Conservation (phyloP, 2,329 filamentous ascomycete genomes). For the Xylariaceae sp. region DNA sequence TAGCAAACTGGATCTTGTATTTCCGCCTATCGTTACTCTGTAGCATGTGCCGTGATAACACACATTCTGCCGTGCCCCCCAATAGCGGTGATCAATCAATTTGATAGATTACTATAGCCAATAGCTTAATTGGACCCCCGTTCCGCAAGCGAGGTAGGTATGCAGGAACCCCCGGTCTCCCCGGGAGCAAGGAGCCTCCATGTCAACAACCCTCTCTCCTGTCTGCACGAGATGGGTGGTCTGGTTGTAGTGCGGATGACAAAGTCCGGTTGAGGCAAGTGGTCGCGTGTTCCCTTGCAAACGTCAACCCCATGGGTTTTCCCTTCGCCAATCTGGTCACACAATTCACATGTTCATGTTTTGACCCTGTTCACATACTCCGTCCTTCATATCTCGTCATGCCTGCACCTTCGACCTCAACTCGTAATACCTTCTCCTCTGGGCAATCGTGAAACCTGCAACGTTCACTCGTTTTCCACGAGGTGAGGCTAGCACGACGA, state of each 20-base stretch:
- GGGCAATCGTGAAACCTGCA: neutral
- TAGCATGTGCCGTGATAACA: neutral
- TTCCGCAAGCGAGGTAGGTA: neutral
- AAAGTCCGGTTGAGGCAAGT: constrained; percentile 14
- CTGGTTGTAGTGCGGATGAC: constrained; percentile 13
- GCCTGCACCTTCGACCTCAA: neutral
- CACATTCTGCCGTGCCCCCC: neutral
- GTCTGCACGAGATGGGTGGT: no score
- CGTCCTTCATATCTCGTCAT: neutral
- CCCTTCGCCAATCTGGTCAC: constrained; percentile 5
- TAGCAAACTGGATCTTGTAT: neutral
- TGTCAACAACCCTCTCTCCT: no score
- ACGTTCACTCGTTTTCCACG: constrained; percentile 7
- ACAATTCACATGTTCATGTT: neutral
- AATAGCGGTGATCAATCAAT: neutral
- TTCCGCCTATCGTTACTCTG: neutral
- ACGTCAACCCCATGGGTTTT: constrained; percentile 13
- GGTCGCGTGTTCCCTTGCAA: constrained; percentile 22
- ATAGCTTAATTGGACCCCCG: no score
- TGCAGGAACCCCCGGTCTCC: neutral
- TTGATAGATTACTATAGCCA: neutral
- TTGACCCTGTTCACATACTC: neutral
- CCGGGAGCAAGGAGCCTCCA: neutral
- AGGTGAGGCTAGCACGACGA: neutral
- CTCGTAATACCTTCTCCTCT: neutral